Percentiles rank a stretch among this genome's conserved stretches.
phyloP scores from a whole-genome alignment of 179 eudicot species.

The Monotropa hypopitys region DNA sequence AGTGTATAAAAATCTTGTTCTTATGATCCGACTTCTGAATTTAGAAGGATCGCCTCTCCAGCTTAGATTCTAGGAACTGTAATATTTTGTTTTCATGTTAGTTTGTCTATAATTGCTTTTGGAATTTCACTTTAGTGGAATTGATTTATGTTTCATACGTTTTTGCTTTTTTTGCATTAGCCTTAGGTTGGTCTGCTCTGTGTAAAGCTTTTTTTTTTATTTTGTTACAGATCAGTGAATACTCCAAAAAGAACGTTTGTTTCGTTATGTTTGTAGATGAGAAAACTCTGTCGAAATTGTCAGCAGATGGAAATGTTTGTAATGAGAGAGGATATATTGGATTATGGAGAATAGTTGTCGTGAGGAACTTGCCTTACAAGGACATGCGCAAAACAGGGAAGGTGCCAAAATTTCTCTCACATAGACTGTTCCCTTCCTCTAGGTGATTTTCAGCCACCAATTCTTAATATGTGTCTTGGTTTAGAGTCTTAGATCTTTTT shows the following conservation, averaged over 20 bases:
- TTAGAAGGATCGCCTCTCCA: background rate
- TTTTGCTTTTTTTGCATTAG: background rate
- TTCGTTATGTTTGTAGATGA: constrained; percentile 94
- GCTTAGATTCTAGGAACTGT: background rate
- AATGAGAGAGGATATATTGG: constrained; percentile 70
- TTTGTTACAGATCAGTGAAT: constrained; percentile 80
- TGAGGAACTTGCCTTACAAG: constrained; percentile 65
- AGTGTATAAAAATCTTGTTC: background rate
- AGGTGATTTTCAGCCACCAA: constrained; percentile 37
- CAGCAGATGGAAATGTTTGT: constrained; percentile 62
- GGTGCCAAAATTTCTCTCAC: constrained; percentile 94
- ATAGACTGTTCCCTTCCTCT: constrained; percentile 90
- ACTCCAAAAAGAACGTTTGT: constrained; percentile 75
- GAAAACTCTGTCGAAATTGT: constrained; percentile 53
- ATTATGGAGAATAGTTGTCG: constrained; percentile 74
- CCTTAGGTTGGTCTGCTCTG: background rate
- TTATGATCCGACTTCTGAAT: background rate
- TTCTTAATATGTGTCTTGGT: background rate
- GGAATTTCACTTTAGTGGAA: background rate
- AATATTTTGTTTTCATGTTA: background rate
- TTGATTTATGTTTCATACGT: background rate
- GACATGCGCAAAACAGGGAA: constrained; percentile 97
- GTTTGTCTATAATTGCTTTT: background rate
- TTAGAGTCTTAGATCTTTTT: background rate
- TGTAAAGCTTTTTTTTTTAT: constrained; percentile 17